Conservation (phyloP, 371 early-diverging fungal species). For the Catenaria anguillulae region DNA sequence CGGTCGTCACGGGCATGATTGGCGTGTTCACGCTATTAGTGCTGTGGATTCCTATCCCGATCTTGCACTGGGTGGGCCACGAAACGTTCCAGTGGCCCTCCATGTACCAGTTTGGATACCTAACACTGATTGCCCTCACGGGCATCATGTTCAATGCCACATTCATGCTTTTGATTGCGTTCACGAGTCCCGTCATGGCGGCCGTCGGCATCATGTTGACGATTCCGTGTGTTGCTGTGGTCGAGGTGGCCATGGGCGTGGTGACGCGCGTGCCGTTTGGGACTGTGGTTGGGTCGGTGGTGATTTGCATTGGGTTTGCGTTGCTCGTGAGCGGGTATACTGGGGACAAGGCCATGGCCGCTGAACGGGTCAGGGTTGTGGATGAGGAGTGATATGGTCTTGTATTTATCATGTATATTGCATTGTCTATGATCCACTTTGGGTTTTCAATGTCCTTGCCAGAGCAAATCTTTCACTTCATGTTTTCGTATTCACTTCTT, state of each 20-base stretch:
- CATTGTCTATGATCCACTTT: not conserved
- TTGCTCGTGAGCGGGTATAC: not conserved
- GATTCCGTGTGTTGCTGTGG: not conserved
- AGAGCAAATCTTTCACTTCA: too few relatives aligned
- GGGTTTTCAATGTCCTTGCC: too few relatives aligned
- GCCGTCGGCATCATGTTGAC: constrained; percentile 70
- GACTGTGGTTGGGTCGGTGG: not conserved
- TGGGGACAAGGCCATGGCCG: too few relatives aligned
- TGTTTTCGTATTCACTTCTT: too few relatives aligned
- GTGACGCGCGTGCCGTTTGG: not conserved
- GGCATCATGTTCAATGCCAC: constrained; percentile 62
- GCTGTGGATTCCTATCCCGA: constrained; percentile 60
- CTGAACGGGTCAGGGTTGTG: too few relatives aligned
- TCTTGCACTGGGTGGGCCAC: constrained; percentile 39
- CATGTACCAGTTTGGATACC: constrained; percentile 26
- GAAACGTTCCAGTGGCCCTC: constrained; percentile 53
- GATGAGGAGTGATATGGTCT: too few relatives aligned
- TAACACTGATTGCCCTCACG: constrained; percentile 45
- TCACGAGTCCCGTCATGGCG: constrained; percentile 67
- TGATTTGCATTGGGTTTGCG: not conserved
- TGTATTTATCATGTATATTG: too few relatives aligned
- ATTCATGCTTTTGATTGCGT: constrained; percentile 58
- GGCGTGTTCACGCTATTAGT: constrained; percentile 40
- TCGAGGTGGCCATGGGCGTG: not conserved
- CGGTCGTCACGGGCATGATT: constrained; percentile 43